Conservation (phyloP, 73 alveolate species). For the Paramecium primaurelia region DNA sequence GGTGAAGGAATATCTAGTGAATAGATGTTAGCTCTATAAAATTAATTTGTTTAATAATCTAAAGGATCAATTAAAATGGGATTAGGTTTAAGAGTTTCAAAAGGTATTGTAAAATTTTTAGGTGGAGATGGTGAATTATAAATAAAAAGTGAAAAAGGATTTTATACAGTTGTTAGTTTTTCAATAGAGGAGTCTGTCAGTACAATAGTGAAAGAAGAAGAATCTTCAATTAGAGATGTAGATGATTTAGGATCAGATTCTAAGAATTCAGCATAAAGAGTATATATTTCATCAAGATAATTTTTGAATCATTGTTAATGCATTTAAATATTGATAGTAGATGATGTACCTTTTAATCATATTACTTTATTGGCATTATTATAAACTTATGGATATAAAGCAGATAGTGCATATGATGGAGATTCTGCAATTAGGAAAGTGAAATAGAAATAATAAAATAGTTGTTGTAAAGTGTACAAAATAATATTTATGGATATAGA, state of each 20-base stretch:
- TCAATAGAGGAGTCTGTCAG: not conserved
- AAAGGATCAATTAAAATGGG: not conserved
- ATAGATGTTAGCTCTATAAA: not conserved
- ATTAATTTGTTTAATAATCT: not conserved
- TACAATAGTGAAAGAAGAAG: not conserved
- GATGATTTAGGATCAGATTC: not conserved
- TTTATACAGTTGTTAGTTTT: not conserved
- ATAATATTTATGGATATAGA: conserved; percentile 30
- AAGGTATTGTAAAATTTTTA: not conserved
- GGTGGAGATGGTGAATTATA: conserved; percentile 3
- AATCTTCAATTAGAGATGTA: not conserved
- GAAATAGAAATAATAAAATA: not conserved
- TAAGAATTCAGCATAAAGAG: not conserved
- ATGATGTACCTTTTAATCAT: conserved; percentile 45
- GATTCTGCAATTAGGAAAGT: not conserved
- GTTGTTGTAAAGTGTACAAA: not conserved
- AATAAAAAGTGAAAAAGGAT: not conserved
- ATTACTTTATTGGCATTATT: not conserved
- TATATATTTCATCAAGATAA: not conserved
- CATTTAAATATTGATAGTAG: not conserved
- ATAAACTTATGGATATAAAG: not conserved
- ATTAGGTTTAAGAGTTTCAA: conserved; percentile 20
- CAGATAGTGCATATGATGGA: conserved; percentile 42
- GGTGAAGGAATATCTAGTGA: conserved; percentile 30
- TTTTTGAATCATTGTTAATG: conserved; percentile 12